Conservation (phyloP, 352 stramenopile species). For the Globisporangium cystogenes region DNA sequence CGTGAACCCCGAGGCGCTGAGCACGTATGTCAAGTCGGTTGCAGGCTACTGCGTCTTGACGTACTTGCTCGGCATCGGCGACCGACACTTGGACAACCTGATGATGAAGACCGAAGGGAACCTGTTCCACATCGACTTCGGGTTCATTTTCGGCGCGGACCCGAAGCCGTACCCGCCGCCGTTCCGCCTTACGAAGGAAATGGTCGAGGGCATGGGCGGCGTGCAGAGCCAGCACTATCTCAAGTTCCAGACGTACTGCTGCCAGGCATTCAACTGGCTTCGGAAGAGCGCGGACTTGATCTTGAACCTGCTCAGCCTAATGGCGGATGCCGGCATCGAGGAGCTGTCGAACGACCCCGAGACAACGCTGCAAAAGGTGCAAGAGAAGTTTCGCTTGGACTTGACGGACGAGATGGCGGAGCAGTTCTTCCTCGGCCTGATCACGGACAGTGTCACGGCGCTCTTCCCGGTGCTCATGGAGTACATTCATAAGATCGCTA, state of each 20-base stretch:
- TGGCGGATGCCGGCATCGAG: slow-evolving; percentile 98
- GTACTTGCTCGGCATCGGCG: slow-evolving; percentile 98
- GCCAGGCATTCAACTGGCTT: slow-evolving; percentile 92
- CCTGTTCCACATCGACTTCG: slow-evolving; percentile 99
- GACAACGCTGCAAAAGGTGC: slow-evolving; percentile 85
- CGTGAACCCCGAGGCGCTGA: slow-evolving; percentile 89
- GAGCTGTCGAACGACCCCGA: slow-evolving; percentile 81
- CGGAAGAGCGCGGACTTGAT: slow-evolving; percentile 97
- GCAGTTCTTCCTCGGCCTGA: slow-evolving; percentile 95
- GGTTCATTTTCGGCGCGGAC: slow-evolving; percentile 98
- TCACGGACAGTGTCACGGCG: slow-evolving; percentile 93
- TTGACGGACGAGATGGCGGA: slow-evolving; percentile 97
- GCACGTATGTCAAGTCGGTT: slow-evolving; percentile 97
- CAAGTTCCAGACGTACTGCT: slow-evolving; percentile 92
- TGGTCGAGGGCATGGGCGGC: slow-evolving; percentile 97
- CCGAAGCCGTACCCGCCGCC: slow-evolving; percentile 98
- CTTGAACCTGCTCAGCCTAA: slow-evolving; percentile 98
- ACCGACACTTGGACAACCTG: slow-evolving; percentile 99
- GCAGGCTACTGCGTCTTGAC: slow-evolving; percentile 99
- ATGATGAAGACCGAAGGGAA: slow-evolving; percentile 96
- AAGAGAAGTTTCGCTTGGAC: slow-evolving; percentile 97
- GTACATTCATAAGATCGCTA: slow-evolving; percentile 84
- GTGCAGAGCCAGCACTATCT: slow-evolving; percentile 89
- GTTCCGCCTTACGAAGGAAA: slow-evolving; percentile 97
- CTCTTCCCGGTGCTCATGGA: slow-evolving; percentile 88